Base-by-base conservation (phyloP, 352 stramenopile genomes). In the Saprolegnia diclina region DNA sequence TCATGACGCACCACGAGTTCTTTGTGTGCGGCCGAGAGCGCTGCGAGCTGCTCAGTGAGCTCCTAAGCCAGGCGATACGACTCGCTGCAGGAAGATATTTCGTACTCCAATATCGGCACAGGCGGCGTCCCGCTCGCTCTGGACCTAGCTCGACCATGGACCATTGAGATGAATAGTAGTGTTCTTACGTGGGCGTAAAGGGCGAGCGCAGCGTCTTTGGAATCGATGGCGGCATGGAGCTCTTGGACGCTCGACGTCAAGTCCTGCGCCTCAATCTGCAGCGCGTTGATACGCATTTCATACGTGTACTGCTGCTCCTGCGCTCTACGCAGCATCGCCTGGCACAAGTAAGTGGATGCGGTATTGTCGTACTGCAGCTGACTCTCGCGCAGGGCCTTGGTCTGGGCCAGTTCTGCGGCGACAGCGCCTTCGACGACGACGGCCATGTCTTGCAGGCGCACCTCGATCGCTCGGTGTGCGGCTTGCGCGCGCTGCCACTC, bases 261-360 rank as follows among this genome's bases (percentile, higher is more conserved):
- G 35, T 59, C 52, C 35, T 59, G 52, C 11, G 11, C 19, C 35
- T 59, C 52, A 9, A 42, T 59, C 19, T 59, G 52, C 11, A 59
- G 52, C 24, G 1, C 14, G 45, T 37, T 32, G 11, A 56, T 53
- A 4, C 56, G 29, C 21, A 37, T 54, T 22, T 22, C 35, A 56
- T 40, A 56, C 19, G 10, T 32, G 32, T 66, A 59, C 35, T 59
- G 52, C 35, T 59, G 52, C 35, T 69, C 32, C 61, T 69, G 46
- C 21, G 7, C 62, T 62, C 44, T 18, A 69, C 42, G 1, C 16
- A 62, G 62, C 21, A 14, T 69, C 22, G 13, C 11, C 14, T 29
- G 26, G 29, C 52, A 59, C 26, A 26, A 9, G 29, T 35, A 26
- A 9, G 29, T 35, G 29, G 29, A 35, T 5, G 29, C 29, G 29